These are phyloP conservation scores for Cenchrus americanus DNA, from an alignment of 176 grass and related monocot genomes.

Conservation along the genomic window DNA sequence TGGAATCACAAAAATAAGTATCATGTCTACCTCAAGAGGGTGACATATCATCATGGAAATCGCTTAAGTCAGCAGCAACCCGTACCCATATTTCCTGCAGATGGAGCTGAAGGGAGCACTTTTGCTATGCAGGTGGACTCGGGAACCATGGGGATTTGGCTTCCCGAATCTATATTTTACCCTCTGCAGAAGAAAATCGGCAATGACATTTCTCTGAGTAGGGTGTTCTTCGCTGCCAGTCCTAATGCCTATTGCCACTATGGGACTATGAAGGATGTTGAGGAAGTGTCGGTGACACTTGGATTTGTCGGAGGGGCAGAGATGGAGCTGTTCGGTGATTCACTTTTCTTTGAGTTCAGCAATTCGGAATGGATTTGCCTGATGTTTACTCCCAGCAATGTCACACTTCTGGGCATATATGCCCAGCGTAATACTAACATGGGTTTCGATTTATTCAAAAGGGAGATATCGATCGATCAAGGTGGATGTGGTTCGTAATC, in stretches of 20 bases:
- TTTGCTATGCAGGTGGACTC: not conserved
- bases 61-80: not conserved
- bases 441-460: not conserved
- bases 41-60: not conserved
- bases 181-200: not conserved
- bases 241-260: not conserved
- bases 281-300: not conserved
- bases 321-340: not conserved
- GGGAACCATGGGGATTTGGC: not conserved
- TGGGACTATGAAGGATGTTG: not conserved
- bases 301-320: not conserved
- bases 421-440: constrained; percentile 5
- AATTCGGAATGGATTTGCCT: not conserved
- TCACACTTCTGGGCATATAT: not conserved
- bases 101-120: not conserved
- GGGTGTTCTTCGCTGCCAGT: not conserved
- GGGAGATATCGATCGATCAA: constrained; percentile 1
- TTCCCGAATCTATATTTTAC: not conserved
- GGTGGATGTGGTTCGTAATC: not conserved
- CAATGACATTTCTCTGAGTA: not conserved
- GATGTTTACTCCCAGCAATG: not conserved
- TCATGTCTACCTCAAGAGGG: not conserved
- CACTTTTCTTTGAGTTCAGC: not conserved
- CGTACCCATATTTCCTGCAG: not conserved
- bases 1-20: not conserved